Evolutionary conservation across 345 rosid genomes (phyloP), one percentile per base, ranked within the genome.

Genomic region (Eucalyptus virginea): DNA sequence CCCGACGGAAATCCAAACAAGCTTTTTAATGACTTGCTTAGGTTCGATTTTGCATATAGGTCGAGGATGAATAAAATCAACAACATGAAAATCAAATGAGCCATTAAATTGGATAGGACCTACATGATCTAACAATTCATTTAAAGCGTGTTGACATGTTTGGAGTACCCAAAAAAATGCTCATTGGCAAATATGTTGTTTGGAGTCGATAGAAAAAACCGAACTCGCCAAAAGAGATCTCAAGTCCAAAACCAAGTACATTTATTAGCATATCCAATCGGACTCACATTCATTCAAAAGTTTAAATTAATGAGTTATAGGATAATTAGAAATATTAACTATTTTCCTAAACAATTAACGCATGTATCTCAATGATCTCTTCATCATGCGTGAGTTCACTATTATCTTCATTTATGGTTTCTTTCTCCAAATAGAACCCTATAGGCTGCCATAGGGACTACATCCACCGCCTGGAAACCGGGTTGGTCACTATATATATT

Each of bases 401-500:
- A 56, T 56, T 10, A 24, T 24, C 30, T 56, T 56, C 3, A 2
- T 9, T 10, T 24, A 0, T 56, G 3, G 62, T 56, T 24, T 56
- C 0, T 56, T 56, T 56, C 13, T 56, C 62, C 62, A 56, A 9
- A 56, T 56, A 0, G 1, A 23, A 23, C 62, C 62, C 62, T 4
- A 56, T 56, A 52, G 58, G 58, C 0, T 52, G 5, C 58, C 58
- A 52, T 1, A 52, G 58, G 58, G 58, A 52, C 58, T 19, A 52
- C 10, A 1, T 10, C 62, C 62, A 24, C 0, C 28, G 1, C 30
- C 0, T 14, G 6, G 6, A 24, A 56, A 10, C 6, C 0, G 1
- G 28, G 30, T 56, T 56, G 30, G 62, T 56, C 0, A 56, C 13
- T 24, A 56, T 9, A 56, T 56, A 1, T 24, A 56, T 9, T 56